Evolutionary conservation across 2,329 filamentous ascomycete genomes (phyloP).

Genomic region (Hypomyces perniciosus): DNA sequence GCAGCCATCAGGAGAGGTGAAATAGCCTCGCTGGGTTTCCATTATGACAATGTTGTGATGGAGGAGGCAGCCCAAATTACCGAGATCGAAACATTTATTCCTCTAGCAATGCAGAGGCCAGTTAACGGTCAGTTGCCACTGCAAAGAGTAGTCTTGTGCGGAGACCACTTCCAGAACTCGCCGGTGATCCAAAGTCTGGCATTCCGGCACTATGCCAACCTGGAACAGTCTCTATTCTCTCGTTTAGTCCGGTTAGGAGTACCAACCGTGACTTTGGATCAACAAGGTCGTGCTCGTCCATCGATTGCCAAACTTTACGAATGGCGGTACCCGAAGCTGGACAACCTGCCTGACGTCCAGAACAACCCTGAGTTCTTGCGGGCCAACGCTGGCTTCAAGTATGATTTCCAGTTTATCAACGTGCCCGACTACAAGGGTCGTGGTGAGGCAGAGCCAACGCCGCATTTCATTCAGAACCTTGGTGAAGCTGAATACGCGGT

Average conservation of each 20-base stretch:
- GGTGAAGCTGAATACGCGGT: conserved; percentile 97
- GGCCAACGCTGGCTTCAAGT: conserved; percentile 87
- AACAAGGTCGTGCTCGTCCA: conserved; percentile 85
- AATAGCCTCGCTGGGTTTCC: conserved; percentile 87
- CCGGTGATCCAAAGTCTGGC: conserved; percentile 92
- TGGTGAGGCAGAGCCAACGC: conserved; percentile 83
- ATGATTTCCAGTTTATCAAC: conserved; percentile 95
- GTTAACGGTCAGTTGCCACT: conserved; percentile 66
- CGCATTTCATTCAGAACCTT: conserved; percentile 93
- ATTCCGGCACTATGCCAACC: conserved; percentile 89
- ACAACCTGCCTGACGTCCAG: conserved; percentile 71
- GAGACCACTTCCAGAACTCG: conserved; percentile 94
- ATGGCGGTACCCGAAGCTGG: conserved; percentile 82
- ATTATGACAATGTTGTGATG: conserved; percentile 97
- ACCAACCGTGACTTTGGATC: conserved; percentile 83
- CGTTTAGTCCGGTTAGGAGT: conserved; percentile 86
- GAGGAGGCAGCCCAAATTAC: conserved; percentile 98
- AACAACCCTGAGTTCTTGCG: conserved; percentile 62
- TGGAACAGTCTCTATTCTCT: conserved; percentile 93
- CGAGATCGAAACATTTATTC: conserved; percentile 95
- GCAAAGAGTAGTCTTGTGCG: conserved; percentile 85
- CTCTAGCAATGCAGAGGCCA: conserved; percentile 82
- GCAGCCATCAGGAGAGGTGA: conserved; percentile 90
- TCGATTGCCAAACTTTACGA: conserved; percentile 85
- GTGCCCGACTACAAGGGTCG: conserved; percentile 87